Evolutionary conservation across 352 stramenopile species (phyloP), one percentile per base, ranked within the genome.

Genomic region (Phytopythium mirpurense): DNA sequence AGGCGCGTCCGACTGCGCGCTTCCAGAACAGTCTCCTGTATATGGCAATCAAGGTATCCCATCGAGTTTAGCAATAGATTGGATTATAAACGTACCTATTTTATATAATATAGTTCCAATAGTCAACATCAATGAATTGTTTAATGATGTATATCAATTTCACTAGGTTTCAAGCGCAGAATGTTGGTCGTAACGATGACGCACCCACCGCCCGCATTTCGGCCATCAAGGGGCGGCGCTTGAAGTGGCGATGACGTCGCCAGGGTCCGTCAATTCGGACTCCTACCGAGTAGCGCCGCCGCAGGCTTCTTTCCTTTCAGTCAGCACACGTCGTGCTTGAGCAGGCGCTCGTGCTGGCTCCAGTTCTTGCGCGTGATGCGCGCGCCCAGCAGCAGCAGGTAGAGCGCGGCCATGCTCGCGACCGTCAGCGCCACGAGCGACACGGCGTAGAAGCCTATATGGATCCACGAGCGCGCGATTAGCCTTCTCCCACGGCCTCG

Each of bases 291-390:
- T n/a, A n/a, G n/a, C n/a, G n/a, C n/a, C n/a, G n/a, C n/a, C n/a
- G n/a, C n/a, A n/a, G n/a, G n/a, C n/a, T n/a, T n/a, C n/a, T n/a
- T n/a, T n/a, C 36, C 4, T 16, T 10, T 23, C 4, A 24, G 29
- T 44, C 35, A 67, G 36, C 19, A 56, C 11, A 64, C 41, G 11
- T 68, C 56, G 50, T 65, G 50, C 59, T 79, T 79, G 53, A 74
- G 63, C 43, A 79, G 43, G 7, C 46, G 45, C 21, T 54, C 49
- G 54, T 65, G 57, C 54, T 76, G 59, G 19, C 53, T 63, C 67
- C 70, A 80, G 53, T 80, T 66, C 36, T 63, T 54, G 41, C 60
- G 70, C 19, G 67, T 80, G 63, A 80, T 80, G 26, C 70, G 34
- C 38, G 70, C 66, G 24, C 67, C 70, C 2, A 80, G 70, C 1